These are phyloP conservation scores for Lachnellula cervina DNA, from an alignment of 2,329 filamentous ascomycete genomes.

Conservation along the genomic window DNA sequence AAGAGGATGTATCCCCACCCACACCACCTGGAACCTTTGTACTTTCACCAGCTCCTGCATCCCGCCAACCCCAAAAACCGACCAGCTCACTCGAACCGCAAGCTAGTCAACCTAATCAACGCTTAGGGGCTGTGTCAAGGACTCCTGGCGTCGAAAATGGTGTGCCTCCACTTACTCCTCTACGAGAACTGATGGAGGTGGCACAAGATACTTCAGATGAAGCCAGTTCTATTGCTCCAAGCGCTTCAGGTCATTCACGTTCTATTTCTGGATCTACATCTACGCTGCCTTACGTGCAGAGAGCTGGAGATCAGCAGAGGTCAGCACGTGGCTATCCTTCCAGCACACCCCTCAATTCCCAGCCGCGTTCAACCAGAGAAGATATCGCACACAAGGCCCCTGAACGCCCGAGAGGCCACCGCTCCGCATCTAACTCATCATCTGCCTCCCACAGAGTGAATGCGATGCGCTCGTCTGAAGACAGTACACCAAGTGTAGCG, in stretches of 20 bases:
- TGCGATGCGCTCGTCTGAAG: constrained; percentile 53
- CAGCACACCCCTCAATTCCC: constrained; percentile 11
- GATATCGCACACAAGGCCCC: constrained; percentile 9
- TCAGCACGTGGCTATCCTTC: constrained; percentile 10
- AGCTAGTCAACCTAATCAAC: constrained; percentile 1
- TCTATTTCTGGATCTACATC: constrained; percentile 11
- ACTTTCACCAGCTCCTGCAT: constrained; percentile 22
- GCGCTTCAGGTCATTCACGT: constrained; percentile 11
- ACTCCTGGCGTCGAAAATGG: constrained; percentile 13
- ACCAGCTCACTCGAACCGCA: not conserved
- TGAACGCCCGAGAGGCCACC: constrained; percentile 13
- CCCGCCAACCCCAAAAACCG: constrained; percentile 12
- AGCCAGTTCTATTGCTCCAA: constrained; percentile 21
- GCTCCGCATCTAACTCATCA: constrained; percentile 45
- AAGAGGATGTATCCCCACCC: constrained; percentile 2
- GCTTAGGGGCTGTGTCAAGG: constrained; percentile 4
- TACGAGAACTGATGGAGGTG: constrained; percentile 32
- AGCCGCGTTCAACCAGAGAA: constrained; percentile 12
- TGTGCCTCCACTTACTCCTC: constrained; percentile 30
- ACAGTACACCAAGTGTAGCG: constrained; percentile 43
- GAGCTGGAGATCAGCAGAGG: constrained; percentile 12
- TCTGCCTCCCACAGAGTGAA: constrained; percentile 41
- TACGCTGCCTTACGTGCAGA: constrained; percentile 1
- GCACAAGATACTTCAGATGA: constrained; percentile 30
- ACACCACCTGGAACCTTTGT: constrained; percentile 15